Evolutionary conservation across 306 rosid genomes (phyloP).

Genomic region (Oemleria cerasiformis): DNA sequence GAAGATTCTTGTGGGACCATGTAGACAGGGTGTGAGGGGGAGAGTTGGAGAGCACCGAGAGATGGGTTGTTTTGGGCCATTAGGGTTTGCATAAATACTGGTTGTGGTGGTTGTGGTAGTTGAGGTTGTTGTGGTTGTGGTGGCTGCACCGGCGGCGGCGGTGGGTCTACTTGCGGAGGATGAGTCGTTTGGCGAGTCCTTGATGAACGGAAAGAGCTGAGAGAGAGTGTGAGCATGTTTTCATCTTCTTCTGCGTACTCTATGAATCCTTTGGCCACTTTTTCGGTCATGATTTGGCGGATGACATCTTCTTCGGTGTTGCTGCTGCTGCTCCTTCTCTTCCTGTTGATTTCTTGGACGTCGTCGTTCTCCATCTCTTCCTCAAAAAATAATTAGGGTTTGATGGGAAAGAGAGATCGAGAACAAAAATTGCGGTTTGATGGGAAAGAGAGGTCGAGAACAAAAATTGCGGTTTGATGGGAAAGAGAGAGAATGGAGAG

Average conservation of each 20-base stretch:
- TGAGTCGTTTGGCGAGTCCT: neutral
- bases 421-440: too few species aligned
- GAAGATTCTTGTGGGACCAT: neutral
- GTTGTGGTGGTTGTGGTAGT: neutral
- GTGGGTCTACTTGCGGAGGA: neutral
- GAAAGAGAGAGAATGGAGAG: neutral
- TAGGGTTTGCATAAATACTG: neutral
- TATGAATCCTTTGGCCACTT: too few species aligned
- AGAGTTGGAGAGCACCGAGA: neutral
- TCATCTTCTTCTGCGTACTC: neutral
- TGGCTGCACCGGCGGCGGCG: neutral
- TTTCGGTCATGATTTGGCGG: neutral
- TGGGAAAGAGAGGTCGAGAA: neutral
- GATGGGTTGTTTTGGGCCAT: neutral
- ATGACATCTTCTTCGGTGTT: neutral
- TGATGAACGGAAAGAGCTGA: neutral
- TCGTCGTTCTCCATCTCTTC: neutral
- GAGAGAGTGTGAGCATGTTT: slow-evolving; percentile 10
- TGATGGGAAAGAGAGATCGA: neutral
- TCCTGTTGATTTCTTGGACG: slow-evolving; percentile 15
- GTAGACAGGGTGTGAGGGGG: neutral
- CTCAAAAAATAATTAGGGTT: neutral
- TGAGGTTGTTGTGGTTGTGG: neutral
- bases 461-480: neutral
- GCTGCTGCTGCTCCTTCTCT: slow-evolving; percentile 3